A percentile compares a stretch with the other conserved stretches of the same genome.
Evolutionary conservation across 2,329 filamentous ascomycete species (phyloP).

Genomic region (Parasarocladium wereldwijsianum): DNA sequence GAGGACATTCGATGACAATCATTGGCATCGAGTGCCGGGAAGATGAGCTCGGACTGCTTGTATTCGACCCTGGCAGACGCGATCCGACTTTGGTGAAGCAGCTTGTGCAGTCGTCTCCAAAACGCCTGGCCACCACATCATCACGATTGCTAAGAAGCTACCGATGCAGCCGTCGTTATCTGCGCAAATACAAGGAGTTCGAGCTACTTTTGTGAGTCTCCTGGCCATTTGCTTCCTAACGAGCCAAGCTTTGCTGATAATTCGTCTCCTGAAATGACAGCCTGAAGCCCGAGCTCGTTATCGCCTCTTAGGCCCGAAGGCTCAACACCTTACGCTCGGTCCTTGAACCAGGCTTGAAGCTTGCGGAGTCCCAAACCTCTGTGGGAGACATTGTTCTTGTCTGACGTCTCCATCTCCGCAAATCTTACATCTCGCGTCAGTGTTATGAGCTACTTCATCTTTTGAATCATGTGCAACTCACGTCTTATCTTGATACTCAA

Average conservation of each 20-base stretch:
- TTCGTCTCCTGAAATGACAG: too few relatives aligned
- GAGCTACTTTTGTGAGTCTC: conserved; percentile 57
- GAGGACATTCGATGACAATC: conserved; percentile 80
- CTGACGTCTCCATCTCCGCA: conserved; percentile 81
- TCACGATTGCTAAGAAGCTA: conserved; percentile 52
- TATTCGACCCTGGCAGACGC: conserved; percentile 78
- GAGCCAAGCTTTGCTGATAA: too few relatives aligned
- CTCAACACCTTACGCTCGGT: conserved; percentile 6
- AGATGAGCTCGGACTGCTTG: conserved; percentile 55
- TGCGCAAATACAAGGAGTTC: conserved; percentile 60
- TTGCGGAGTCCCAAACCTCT: conserved; percentile 77
- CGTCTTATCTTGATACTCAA: conserved; percentile 85
- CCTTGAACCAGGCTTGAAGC: conserved; percentile 65
- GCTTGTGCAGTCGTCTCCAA: conserved; percentile 34
- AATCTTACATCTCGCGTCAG: conserved; percentile 33
- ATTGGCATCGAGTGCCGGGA: conserved; percentile 62
- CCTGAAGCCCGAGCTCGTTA: not conserved
- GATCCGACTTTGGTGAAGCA: conserved; percentile 50
- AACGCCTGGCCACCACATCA: conserved; percentile 17
- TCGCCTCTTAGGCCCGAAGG: too few relatives aligned
- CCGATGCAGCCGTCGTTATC: conserved; percentile 51
- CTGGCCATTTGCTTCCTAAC: not conserved
- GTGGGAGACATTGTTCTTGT: conserved; percentile 90
- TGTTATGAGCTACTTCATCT: conserved; percentile 5
- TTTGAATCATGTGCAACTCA: conserved; percentile 18